Evolutionary conservation across 306 rosid genomes (phyloP), one percentile per base, ranked within the genome.

Genomic region (Gynostemma pentaphyllum): DNA sequence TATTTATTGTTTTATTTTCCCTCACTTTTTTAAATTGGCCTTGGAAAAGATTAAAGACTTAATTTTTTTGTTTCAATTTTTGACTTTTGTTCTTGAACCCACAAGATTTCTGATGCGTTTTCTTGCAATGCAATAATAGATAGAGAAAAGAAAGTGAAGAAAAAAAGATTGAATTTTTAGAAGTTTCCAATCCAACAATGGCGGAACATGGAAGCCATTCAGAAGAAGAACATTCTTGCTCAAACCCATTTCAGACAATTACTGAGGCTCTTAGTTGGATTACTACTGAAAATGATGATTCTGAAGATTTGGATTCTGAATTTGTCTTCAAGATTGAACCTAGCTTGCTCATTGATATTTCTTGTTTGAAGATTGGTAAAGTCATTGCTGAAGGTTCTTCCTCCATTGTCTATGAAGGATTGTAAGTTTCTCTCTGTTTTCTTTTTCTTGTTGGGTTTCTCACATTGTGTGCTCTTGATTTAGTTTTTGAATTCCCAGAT

Each of bases 341-440:
- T 5, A 63, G 55, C 54, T 66, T 75, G 54, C 74, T 79, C 9
- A 51, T 82, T 27, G 80, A 82, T 51, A 44, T 12, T 16, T 6
- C 28, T 7, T 11, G 66, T 9, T 40, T 85, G 47, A 19, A 15
- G 64, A 30, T 75, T 62, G 81, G 74, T 13, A 48, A 42, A 24
- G 5, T 13, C 64, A 73, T 80, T 5, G 72, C 64, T 15, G 84
- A 75, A 69, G 86, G 84, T 15, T 49, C 70, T 4, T 18, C 24
- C 65, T 72, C 82, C 51, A n/a, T 23, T 42, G 84, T 82, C 47
- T 64, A 64, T 54, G 72, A 75, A 69, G 92, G 92, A 69, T 57
- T 71, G 92, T 82, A 75, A 60, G 84, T 82, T 37, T 46, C 76
- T 28, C 45, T 39, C 48, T 36, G 8, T 39, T 51, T 29, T 4